Evolutionary conservation across 2,329 filamentous ascomycete genomes (phyloP).

Genomic region (Neophaeococcomyces mojaviensis): DNA sequence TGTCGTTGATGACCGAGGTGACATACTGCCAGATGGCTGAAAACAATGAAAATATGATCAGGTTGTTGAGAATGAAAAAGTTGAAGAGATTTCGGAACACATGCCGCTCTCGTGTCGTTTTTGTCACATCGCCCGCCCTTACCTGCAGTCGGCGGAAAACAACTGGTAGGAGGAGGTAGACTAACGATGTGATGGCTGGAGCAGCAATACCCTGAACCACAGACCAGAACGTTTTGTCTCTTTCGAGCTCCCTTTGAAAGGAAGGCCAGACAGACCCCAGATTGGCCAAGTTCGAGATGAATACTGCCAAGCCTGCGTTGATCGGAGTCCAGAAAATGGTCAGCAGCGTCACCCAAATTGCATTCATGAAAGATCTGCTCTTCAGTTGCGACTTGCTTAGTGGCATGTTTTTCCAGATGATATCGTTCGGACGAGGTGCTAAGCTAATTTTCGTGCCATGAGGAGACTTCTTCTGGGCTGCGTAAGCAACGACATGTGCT

Average conservation of each 20-base stretch:
- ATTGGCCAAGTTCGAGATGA: slow-evolving; percentile 78
- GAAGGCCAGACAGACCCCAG: slow-evolving; percentile 69
- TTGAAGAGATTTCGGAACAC: slow-evolving; percentile 84
- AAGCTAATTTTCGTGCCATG: slow-evolving; percentile 68
- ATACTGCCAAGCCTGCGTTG: slow-evolving; percentile 90
- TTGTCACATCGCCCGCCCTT: slow-evolving; percentile 78
- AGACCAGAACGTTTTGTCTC: slow-evolving; percentile 65
- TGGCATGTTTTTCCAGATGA: slow-evolving; percentile 92
- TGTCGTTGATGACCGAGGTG: slow-evolving; percentile 54
- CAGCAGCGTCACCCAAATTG: slow-evolving; percentile 72
- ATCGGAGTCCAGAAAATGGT: slow-evolving; percentile 83
- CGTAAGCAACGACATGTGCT: slow-evolving; percentile 79
- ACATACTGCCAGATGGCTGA: slow-evolving; percentile 72
- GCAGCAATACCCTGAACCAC: slow-evolving; percentile 86
- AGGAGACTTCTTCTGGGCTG: slow-evolving; percentile 70
- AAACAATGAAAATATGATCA: slow-evolving; percentile 90
- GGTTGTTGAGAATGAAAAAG: slow-evolving; percentile 97
- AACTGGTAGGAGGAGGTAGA: slow-evolving; percentile 81
- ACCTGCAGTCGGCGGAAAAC: slow-evolving; percentile 84
- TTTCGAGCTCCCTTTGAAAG: slow-evolving; percentile 60
- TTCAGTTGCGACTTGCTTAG: slow-evolving; percentile 60
- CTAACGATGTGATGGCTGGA: slow-evolving; percentile 75
- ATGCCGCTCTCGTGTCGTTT: slow-evolving; percentile 84
- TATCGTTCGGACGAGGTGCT: slow-evolving; percentile 78
- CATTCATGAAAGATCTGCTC: slow-evolving; percentile 70